phyloP scores from a whole-genome alignment of 2,329 filamentous ascomycete genomes.

The Sporothrix humicola region DNA sequence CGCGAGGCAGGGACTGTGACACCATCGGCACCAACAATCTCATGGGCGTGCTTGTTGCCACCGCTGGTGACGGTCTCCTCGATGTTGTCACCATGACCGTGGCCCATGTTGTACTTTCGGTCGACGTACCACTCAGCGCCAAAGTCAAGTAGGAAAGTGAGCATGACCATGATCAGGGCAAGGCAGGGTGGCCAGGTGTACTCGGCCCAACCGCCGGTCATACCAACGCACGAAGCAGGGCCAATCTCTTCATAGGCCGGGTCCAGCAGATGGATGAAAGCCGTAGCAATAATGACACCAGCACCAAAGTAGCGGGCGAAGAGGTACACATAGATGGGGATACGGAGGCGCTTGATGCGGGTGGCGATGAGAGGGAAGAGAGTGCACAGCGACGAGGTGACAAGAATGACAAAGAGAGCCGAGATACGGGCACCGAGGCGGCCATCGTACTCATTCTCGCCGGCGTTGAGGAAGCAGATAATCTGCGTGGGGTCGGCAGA shows the following conservation, averaged over 20 bases:
- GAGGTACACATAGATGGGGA: conserved; percentile 73
- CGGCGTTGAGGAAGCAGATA: conserved; percentile 56
- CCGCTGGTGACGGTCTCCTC: conserved; percentile 53
- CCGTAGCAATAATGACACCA: conserved; percentile 90
- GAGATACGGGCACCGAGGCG: conserved; percentile 70
- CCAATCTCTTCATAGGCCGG: conserved; percentile 77
- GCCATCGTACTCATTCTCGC: conserved; percentile 61
- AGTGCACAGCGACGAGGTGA: conserved; percentile 65
- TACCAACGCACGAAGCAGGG: conserved; percentile 48
- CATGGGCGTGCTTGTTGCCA: conserved; percentile 29
- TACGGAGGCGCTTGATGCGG: conserved; percentile 58
- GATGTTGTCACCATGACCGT: conserved; percentile 54
- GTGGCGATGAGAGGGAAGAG: conserved; percentile 71
- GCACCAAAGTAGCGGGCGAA: conserved; percentile 91
- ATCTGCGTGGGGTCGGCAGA: conserved; percentile 51
- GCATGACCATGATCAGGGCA: conserved; percentile 81
- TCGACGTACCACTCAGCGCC: conserved; percentile 78
- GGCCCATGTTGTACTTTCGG: conserved; percentile 55
- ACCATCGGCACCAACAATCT: background rate
- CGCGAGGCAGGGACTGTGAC: background rate
- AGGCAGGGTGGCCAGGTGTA: conserved; percentile 89
- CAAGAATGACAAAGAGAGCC: conserved; percentile 75
- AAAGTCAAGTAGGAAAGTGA: conserved; percentile 88
- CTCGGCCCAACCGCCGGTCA: conserved; percentile 61
- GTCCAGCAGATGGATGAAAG: conserved; percentile 86